phyloP scores from a whole-genome alignment of 2,329 filamentous ascomycete genomes.

The Nigrospora osmanthi region DNA sequence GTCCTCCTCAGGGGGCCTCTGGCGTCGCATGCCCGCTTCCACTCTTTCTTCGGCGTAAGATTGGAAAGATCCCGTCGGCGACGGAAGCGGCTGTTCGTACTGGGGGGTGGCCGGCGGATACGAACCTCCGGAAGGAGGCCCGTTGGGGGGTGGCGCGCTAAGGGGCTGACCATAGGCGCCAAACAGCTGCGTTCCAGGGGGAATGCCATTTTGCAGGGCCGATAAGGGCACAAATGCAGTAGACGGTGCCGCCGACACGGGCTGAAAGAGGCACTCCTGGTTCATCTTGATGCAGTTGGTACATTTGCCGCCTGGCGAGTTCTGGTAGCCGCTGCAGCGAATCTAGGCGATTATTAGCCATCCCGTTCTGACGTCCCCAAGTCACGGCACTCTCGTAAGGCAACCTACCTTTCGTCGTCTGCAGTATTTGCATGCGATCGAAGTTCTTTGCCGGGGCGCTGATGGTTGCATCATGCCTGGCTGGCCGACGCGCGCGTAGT shows the following conservation, averaged over 20 bases:
- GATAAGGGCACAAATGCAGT: conserved; percentile 53
- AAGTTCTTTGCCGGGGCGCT: conserved; percentile 50
- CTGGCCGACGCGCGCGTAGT: conserved; percentile 21
- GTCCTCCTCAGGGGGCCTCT: conserved; percentile 23
- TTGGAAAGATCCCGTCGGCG: conserved; percentile 25
- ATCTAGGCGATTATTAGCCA: conserved; percentile 33
- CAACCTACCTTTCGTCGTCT: conserved; percentile 48
- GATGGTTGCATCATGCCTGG: conserved; percentile 36
- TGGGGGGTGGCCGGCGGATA: conserved; percentile 11
- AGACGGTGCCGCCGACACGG: conserved; percentile 46
- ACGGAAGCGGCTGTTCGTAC: conserved; percentile 24
- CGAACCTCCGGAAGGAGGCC: conserved; percentile 10
- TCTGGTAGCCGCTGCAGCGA: conserved; percentile 53
- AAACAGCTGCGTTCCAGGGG: conserved; percentile 47
- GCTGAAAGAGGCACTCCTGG: conserved; percentile 54
- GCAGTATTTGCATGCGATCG: conserved; percentile 53
- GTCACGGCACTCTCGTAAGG: too few species aligned
- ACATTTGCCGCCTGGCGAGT: conserved; percentile 50
- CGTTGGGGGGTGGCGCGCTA: conserved; percentile 16
- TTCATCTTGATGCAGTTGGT: conserved; percentile 55
- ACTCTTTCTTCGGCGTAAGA: conserved; percentile 27
- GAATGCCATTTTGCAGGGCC: conserved; percentile 48
- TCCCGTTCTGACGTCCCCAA: conserved; percentile 1
- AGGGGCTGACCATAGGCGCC: conserved; percentile 52
- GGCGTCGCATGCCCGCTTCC: conserved; percentile 25